A percentile compares a stretch with the other conserved stretches of the same genome.
These are phyloP conservation scores for Lineolata rhizophorae DNA, from an alignment of 495 filamentous ascomycete species.

Conservation along the genomic window DNA sequence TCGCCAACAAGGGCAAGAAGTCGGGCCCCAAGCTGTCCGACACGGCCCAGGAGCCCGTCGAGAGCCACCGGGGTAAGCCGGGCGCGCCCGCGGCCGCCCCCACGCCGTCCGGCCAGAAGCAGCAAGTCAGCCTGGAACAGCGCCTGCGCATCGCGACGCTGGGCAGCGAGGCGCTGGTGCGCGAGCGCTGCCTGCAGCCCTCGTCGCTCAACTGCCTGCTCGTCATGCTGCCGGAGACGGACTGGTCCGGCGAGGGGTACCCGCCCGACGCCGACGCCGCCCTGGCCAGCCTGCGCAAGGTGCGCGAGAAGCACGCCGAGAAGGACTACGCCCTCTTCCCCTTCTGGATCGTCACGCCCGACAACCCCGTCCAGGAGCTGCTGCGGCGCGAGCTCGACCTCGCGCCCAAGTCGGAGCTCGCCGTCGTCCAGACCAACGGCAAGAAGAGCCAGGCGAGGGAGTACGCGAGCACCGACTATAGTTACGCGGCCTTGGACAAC, in stretches of 20 bases:
- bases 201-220: slow-evolving; percentile 76
- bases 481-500: slow-evolving; percentile 43
- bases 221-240: slow-evolving; percentile 39
- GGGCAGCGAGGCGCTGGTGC: slow-evolving; percentile 32
- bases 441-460: slow-evolving; percentile 69
- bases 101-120: slow-evolving; percentile 29
- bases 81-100: slow-evolving; percentile 24
- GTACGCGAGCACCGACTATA: slow-evolving; percentile 30
- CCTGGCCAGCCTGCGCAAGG: slow-evolving; percentile 43
- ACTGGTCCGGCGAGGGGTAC: slow-evolving; percentile 23
- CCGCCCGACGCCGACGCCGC: slow-evolving; percentile 26
- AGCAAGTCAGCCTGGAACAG: not conserved
- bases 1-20: slow-evolving; percentile 20
- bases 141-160: slow-evolving; percentile 23
- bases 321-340: slow-evolving; percentile 49
- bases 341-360: slow-evolving; percentile 49
- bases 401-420: slow-evolving; percentile 21
- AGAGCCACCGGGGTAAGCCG: slow-evolving; percentile 18
- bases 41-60: slow-evolving; percentile 23
- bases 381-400: slow-evolving; percentile 43
- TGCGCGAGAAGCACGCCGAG: slow-evolving; percentile 49
- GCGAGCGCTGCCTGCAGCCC: slow-evolving; percentile 45
- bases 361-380: slow-evolving; percentile 30
- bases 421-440: slow-evolving; percentile 66
- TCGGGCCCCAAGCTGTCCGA: slow-evolving; percentile 27